Base-by-base conservation (phyloP, 768 basidiomycete genomes). In the Serendipita sp. region DNA sequence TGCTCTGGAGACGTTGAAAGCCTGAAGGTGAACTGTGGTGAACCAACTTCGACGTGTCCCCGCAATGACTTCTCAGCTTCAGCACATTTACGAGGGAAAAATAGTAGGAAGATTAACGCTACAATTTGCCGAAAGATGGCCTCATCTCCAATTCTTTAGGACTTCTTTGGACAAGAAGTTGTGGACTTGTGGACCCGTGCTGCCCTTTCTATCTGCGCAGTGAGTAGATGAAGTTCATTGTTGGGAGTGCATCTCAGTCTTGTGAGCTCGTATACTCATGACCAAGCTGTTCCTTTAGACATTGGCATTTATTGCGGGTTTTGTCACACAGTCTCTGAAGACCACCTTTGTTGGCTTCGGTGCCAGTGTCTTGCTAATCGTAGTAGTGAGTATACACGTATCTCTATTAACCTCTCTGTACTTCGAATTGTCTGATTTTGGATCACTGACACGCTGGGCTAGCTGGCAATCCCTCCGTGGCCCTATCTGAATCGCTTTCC, bases 381-480 rank as follows among this genome's bases (percentile, higher is more conserved):
- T 58, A n/a, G 53, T 58, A 9, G 53, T 58, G n/a, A 58, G 53
- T 58, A 9, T 4, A 30, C 26, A 11, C 9, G 26, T n/a, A 38
- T 38, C 14, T 38, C 38, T 38, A 5, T 14, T 5, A 38, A 38
- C 14, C 17, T 58, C 28, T 20, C 53, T 13, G 24, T 4, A 22
- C 53, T 58, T 31, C 45, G 17, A 50, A 11, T 58, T 58, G 17
- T 48, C 26, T 42, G 20, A 28, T 48, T 5, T n/a, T 48, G n/a
- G n/a, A 48, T n/a, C 26, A 22, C 53, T 28, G 26, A 34, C 53
- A 4, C 31, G n/a, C 9, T 58, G 31, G 22, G 11, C 33, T n/a
- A 58, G 53, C 33, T 58, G 24, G 53, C 53, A n/a, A 24, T 58
- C 17, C 53, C 53, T n/a, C 53, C 53, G 26, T 58, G 53, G 53